These are phyloP conservation scores for Bauhinia variegata DNA, from an alignment of 306 rosid genomes.

Conservation along the genomic window DNA sequence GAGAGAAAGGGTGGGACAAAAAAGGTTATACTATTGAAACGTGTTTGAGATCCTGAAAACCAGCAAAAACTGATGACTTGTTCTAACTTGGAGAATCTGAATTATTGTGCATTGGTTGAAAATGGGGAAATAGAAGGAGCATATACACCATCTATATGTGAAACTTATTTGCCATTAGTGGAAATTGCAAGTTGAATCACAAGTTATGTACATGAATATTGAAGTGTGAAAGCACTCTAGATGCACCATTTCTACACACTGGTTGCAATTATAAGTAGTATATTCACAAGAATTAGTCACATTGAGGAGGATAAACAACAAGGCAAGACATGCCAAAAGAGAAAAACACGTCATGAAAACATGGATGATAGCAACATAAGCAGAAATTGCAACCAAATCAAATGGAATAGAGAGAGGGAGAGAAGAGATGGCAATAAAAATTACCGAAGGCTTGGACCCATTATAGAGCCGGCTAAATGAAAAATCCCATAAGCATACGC, in stretches of 20 bases:
- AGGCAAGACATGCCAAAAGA: slow-evolving; percentile 14
- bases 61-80: slow-evolving; percentile 13
- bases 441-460: slow-evolving; percentile 29
- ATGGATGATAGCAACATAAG: slow-evolving; percentile 42
- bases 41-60: slow-evolving; percentile 28
- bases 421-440: slow-evolving; percentile 18
- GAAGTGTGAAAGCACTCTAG: too few relatives aligned
- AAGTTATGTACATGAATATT: too few relatives aligned
- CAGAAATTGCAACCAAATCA: slow-evolving; percentile 39
- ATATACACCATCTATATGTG: too few relatives aligned
- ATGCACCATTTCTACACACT: too few relatives aligned
- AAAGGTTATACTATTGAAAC: too few relatives aligned
- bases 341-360: slow-evolving; percentile 33
- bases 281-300: slow-evolving; percentile 35
- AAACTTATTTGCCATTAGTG: too few relatives aligned
- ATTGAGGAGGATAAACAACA: slow-evolving; percentile 28
- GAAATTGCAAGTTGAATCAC: too few relatives aligned
- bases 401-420: slow-evolving; percentile 26
- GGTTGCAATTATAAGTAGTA: too few relatives aligned
- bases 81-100: not conserved
- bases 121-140: slow-evolving; percentile 21
- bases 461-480: slow-evolving; percentile 72
- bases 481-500: slow-evolving; percentile 46
- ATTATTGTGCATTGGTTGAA: slow-evolving; percentile 19
- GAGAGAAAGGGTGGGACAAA: too few relatives aligned